Conservation (phyloP, 768 basidiomycete species). For the Serendipita indica region DNA sequence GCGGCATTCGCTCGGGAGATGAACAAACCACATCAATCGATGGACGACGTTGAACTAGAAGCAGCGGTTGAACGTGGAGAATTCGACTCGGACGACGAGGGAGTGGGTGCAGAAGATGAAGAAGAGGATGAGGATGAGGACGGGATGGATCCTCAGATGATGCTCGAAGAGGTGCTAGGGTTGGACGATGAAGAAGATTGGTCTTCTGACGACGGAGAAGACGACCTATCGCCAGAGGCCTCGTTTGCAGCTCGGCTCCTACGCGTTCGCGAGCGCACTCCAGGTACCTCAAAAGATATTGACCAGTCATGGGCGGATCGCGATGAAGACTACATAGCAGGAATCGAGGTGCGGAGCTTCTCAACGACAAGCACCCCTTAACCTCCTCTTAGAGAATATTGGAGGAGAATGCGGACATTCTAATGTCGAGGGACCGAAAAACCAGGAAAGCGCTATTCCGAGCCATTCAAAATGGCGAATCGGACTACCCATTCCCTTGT, state of each 20-base stretch:
- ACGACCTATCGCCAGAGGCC: constrained; percentile 23
- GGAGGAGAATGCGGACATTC: constrained; percentile 41
- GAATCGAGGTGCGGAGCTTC: constrained; percentile 35
- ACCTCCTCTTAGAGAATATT: constrained; percentile 35
- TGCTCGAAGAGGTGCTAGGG: constrained; percentile 23
- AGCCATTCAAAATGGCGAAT: constrained; percentile 41
- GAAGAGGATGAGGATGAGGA: constrained; percentile 44
- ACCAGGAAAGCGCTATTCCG: constrained; percentile 42
- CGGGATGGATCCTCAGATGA: constrained; percentile 34
- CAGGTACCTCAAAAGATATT: constrained; percentile 20
- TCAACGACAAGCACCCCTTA: background rate
- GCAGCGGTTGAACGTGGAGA: background rate
- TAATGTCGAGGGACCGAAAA: constrained; percentile 32
- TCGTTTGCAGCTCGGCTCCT: background rate
- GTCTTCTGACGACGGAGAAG: constrained; percentile 19
- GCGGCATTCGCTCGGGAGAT: background rate
- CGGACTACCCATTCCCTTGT: constrained; percentile 15
- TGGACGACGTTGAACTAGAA: constrained; percentile 6
- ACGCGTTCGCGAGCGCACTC: constrained; percentile 1
- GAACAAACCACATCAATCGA: constrained; percentile 3
- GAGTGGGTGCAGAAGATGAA: constrained; percentile 21
- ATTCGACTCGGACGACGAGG: background rate
- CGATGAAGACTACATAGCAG: constrained; percentile 42
- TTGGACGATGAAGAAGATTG: constrained; percentile 18
- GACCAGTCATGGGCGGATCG: constrained; percentile 31